Conservation (phyloP, 257 asterid genomes). For the Fraxinus pennsylvanica region DNA sequence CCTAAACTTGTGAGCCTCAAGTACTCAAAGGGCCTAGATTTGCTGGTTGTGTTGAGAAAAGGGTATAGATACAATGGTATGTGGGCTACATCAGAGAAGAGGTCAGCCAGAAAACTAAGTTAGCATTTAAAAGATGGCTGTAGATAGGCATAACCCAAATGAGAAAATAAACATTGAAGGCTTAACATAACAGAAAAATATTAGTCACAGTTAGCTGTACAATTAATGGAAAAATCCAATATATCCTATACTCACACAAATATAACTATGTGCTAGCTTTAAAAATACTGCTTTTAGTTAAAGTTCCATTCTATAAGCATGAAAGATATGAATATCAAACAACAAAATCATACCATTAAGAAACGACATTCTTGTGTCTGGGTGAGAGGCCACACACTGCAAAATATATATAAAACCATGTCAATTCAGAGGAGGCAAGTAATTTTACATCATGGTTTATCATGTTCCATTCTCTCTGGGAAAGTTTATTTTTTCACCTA, state of each 20-base stretch:
- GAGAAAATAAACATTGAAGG: slow-evolving; percentile 7
- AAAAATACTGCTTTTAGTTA: background rate
- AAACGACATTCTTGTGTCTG: slow-evolving; percentile 84
- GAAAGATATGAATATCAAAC: background rate
- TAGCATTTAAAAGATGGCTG: slow-evolving; percentile 1
- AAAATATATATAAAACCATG: slow-evolving; percentile 24
- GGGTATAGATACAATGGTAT: slow-evolving; percentile 87
- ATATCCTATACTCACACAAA: background rate
- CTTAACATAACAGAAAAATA: slow-evolving; percentile 15
- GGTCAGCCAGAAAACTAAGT: background rate
- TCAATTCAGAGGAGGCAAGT: slow-evolving; percentile 16
- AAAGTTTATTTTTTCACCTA: background rate
- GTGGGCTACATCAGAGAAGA: slow-evolving; percentile 62
- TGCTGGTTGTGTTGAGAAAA: slow-evolving; percentile 88
- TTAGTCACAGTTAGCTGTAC: background rate
- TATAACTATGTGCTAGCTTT: background rate
- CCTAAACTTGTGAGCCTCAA: slow-evolving; percentile 94
- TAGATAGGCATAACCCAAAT: background rate
- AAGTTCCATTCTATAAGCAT: background rate
- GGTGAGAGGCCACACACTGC: slow-evolving; percentile 99
- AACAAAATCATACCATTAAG: slow-evolving; percentile 60
- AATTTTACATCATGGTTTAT: background rate
- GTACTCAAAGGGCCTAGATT: slow-evolving; percentile 89
- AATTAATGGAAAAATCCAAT: background rate
- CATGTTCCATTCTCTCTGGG: background rate